Conservation (phyloP, 495 filamentous ascomycete genomes). For the Penicillium bovifimosum region DNA sequence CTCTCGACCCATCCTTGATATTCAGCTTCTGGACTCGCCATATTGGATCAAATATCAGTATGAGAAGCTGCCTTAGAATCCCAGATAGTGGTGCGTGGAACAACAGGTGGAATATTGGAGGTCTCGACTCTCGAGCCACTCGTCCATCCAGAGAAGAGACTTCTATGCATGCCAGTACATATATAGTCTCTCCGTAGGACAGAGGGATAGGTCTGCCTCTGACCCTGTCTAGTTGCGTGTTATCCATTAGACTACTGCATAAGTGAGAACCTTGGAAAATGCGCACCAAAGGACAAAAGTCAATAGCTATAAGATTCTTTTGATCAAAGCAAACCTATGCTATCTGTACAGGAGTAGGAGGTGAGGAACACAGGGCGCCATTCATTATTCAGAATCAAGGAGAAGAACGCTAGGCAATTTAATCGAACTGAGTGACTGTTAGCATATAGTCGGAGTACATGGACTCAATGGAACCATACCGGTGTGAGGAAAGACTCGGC, state of each 20-base stretch:
- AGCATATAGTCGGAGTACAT: background rate
- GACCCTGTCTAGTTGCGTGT: too few species aligned
- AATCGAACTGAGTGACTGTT: constrained; percentile 34
- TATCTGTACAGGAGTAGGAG: constrained; percentile 13
- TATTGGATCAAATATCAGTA: too few species aligned
- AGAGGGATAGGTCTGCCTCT: too few species aligned
- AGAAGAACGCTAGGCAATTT: constrained; percentile 19
- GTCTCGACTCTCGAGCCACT: too few species aligned
- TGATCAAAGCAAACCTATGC: constrained; percentile 10
- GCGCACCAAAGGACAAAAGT: background rate
- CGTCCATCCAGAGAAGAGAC: too few species aligned
- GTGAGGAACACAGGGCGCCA: constrained; percentile 17
- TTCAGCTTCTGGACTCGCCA: too few species aligned
- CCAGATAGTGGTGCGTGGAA: too few species aligned
- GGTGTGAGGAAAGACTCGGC: constrained; percentile 97
- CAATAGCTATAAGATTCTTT: constrained; percentile 1
- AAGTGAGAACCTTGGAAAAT: constrained; percentile 8
- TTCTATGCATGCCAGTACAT: too few species aligned
- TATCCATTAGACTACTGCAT: background rate
- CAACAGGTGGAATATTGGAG: too few species aligned
- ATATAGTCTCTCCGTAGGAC: too few species aligned
- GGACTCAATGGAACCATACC: constrained; percentile 47
- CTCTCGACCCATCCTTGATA: too few species aligned
- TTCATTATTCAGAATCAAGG: constrained; percentile 13
- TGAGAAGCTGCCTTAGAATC: too few species aligned